Base-by-base conservation (phyloP, 1,284 basidiomycete genomes). In the Mycena sp. region DNA sequence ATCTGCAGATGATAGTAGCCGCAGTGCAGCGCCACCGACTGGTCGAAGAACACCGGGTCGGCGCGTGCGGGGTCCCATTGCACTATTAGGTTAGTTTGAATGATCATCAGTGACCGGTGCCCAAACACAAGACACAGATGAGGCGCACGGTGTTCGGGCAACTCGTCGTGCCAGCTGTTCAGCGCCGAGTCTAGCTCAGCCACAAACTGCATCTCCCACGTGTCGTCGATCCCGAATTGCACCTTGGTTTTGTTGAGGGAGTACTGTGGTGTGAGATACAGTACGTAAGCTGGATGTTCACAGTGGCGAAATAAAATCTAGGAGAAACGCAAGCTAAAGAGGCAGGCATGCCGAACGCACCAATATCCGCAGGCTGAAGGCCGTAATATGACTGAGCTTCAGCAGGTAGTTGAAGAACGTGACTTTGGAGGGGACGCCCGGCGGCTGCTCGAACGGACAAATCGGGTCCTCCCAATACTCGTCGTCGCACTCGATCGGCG, bases 171-270 rank as follows among this genome's bases (percentile, higher is more conserved):
- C 62, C 62, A 64, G n/a, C n/a, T 11, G 26, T 59, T 64, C 12
- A 64, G 35, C 26, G 62, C 53, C n/a, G 61, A 63, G 35, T 63
- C 54, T 17, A 63, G 52, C 45, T 83, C 82, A 14, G 82, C 77
- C 11, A 87, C 83, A 21, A 83, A 76, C 9, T 79, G 76, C 53
- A 80, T 78, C 59, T 73, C 70, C 80, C 87, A 88, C 26, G 75
- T 65, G 56, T 79, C 79, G 16, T 76, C 73, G 28, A 76, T 73
- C 23, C 80, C 72, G 21, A 74, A 71, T 44, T 72, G 65, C 21
- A 72, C 71, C 60, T 77, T 77, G 19, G 76, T 72, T 63, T 81
- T 81, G 46, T 66, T 70, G 21, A 70, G 51, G 11, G 68, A 57
- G 48, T 73, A 72, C 73, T 60, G n/a, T n/a, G n/a, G n/a, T n/a